phyloP scores from a whole-genome alignment of 768 basidiomycete species.

The Russula olivacea region DNA sequence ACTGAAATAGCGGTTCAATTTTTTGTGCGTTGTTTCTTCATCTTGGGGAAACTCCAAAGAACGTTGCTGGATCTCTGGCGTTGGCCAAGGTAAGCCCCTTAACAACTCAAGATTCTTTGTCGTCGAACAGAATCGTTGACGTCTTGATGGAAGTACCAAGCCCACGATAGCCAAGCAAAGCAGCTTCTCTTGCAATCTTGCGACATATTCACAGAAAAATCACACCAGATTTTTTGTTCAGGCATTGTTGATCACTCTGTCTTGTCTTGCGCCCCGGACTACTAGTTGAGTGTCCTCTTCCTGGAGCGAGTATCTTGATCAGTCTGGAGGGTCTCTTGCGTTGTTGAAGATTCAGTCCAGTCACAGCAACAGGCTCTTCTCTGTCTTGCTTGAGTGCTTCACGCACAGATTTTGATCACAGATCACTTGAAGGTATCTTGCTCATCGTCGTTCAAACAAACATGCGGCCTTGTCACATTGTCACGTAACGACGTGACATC shows the following conservation, averaged over 20 bases:
- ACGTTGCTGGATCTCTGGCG: background rate
- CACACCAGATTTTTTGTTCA: constrained; percentile 10
- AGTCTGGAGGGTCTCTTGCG: constrained; percentile 14
- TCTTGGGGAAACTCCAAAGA: constrained; percentile 6
- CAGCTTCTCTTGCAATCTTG: constrained; percentile 12
- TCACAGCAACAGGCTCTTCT: constrained; percentile 13
- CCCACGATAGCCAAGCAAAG: constrained; percentile 20
- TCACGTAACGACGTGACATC: constrained; percentile 22
- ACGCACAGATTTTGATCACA: constrained; percentile 15
- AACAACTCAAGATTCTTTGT: constrained; percentile 15
- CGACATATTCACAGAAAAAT: constrained; percentile 13
- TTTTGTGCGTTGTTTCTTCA: constrained; percentile 7
- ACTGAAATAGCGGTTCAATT: constrained; percentile 13
- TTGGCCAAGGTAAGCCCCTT: constrained; percentile 1
- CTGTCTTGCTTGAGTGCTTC: constrained; percentile 11
- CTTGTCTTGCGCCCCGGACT: constrained; percentile 17
- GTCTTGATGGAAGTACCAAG: constrained; percentile 14
- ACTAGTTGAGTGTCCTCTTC: constrained; percentile 12
- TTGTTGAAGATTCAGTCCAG: constrained; percentile 18
- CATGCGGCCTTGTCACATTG: constrained; percentile 20
- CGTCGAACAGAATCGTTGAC: constrained; percentile 1
- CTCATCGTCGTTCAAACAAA: constrained; percentile 19
- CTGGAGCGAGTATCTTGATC: constrained; percentile 8
- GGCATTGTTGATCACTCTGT: constrained; percentile 21
- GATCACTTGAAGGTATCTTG: constrained; percentile 21